Evolutionary conservation across 306 rosid genomes (phyloP).

Genomic region (Dalbergia cultrata): DNA sequence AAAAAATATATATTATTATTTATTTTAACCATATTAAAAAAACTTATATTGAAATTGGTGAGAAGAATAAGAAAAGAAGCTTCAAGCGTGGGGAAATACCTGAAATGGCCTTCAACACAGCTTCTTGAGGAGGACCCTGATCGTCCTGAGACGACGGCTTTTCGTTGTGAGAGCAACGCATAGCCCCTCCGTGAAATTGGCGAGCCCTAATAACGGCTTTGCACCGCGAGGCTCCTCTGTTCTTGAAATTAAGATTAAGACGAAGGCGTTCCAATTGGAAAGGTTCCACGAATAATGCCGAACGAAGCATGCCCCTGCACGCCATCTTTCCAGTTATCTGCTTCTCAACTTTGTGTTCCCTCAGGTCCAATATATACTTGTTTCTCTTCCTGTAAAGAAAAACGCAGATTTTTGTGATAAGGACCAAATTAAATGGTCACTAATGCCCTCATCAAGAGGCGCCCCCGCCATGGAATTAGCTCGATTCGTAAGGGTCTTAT

Average conservation of each 20-base stretch:
- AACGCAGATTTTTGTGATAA: conserved; percentile 50
- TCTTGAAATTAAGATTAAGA: conserved; percentile 33
- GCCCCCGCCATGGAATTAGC: neutral
- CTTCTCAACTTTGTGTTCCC: neutral
- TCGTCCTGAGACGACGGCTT: conserved; percentile 72
- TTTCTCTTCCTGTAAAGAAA: neutral
- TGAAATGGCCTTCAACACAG: conserved; percentile 92
- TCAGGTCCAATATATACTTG: neutral
- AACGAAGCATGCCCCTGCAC: conserved; percentile 69
- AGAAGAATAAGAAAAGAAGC: neutral
- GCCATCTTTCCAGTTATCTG: conserved; percentile 62
- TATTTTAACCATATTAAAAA: neutral
- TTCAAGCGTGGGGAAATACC: conserved; percentile 51
- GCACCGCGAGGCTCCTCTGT: conserved; percentile 44
- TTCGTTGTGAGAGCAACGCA: conserved; percentile 64
- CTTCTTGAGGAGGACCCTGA: conserved; percentile 95
- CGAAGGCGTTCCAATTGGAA: conserved; percentile 66
- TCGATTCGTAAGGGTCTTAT: conserved; percentile 2
- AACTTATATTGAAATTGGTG: neutral
- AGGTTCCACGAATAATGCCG: conserved; percentile 62
- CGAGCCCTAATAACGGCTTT: conserved; percentile 47
- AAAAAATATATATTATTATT: neutral
- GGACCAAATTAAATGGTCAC: conserved; percentile 17
- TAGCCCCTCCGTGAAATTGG: conserved; percentile 54
- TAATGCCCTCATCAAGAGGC: conserved; percentile 32